phyloP scores from a whole-genome alignment of 2,329 filamentous ascomycete species.

The Ascochyta viciae-villosae region DNA sequence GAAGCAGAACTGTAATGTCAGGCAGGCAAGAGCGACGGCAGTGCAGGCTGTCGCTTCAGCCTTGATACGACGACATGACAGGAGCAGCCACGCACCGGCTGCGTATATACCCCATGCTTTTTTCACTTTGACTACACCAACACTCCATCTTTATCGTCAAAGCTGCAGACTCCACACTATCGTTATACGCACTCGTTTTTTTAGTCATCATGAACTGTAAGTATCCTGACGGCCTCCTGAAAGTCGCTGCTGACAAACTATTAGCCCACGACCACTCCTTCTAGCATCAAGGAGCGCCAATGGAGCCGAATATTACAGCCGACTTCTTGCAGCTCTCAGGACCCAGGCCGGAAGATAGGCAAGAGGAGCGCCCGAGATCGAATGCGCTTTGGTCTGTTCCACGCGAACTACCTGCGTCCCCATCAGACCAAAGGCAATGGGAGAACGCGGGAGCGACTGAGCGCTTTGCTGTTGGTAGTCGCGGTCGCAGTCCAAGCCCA shows the following conservation, averaged over 20 bases:
- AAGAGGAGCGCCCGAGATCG: background rate
- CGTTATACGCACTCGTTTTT: background rate
- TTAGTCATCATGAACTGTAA: background rate
- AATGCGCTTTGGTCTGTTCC: background rate
- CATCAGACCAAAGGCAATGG: background rate
- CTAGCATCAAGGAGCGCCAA: background rate
- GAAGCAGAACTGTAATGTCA: background rate
- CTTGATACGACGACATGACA: background rate
- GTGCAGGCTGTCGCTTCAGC: background rate
- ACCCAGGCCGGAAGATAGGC: background rate
- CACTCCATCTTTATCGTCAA: background rate
- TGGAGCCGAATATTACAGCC: background rate
- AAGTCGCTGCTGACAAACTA: background rate
- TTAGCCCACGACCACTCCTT: background rate
- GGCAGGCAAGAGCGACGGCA: background rate
- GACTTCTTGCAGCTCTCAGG: background rate
- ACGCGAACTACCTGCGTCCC: background rate
- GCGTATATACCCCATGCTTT: background rate
- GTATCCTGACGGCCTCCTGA: background rate
- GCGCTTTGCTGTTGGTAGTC: background rate
- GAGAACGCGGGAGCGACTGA: background rate
- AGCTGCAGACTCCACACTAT: background rate
- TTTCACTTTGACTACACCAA: background rate
- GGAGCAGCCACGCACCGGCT: background rate
- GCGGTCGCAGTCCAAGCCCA: background rate